A percentile compares a stretch with the other conserved stretches of the same genome.
These are phyloP conservation scores for Dicorynia guianensis DNA, from an alignment of 306 rosid species.

Conservation along the genomic window DNA sequence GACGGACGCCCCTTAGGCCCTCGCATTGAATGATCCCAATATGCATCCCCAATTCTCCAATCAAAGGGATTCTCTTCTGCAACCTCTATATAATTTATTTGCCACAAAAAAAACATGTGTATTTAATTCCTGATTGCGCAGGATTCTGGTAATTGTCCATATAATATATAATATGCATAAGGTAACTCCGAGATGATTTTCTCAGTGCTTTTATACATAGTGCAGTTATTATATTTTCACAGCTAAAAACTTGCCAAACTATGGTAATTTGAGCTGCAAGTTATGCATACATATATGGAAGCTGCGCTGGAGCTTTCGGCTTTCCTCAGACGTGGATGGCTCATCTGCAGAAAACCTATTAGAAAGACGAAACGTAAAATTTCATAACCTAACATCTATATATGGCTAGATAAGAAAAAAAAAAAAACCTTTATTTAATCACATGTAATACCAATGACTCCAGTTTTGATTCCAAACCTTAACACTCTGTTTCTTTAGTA, in stretches of 20 bases:
- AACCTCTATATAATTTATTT: too few species aligned
- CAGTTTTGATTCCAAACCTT: background rate
- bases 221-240: background rate
- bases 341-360: constrained; percentile 22
- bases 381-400: constrained; percentile 15
- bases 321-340: constrained; percentile 48
- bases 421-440: background rate
- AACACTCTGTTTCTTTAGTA: background rate
- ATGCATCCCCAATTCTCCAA: background rate
- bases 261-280: background rate
- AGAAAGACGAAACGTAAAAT: background rate
- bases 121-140: too few species aligned
- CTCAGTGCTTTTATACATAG: too few species aligned
- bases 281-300: background rate
- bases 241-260: background rate
- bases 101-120: too few species aligned
- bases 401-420: background rate
- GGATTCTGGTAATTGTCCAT: too few species aligned
- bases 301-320: constrained; percentile 41
- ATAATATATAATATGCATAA: too few species aligned
- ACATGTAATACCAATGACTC: background rate
- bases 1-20: background rate
- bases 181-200: too few species aligned
- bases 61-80: background rate
- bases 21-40: constrained; percentile 11